These are phyloP conservation scores for Emmonsiellopsis sp. DNA, from an alignment of 2,329 filamentous ascomycete species.

Conservation along the genomic window DNA sequence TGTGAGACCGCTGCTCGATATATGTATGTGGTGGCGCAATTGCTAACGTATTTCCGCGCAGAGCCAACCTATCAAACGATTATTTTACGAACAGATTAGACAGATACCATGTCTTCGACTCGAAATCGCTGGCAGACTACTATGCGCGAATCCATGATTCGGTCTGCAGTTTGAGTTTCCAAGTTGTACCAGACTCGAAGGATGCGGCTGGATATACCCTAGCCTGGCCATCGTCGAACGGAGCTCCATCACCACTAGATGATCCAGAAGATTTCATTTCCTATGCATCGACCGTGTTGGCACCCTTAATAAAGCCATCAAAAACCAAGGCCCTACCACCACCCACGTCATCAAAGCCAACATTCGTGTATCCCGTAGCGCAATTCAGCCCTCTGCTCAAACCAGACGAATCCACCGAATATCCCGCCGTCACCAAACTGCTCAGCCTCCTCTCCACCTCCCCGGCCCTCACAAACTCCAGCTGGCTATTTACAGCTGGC, in stretches of 20 bases:
- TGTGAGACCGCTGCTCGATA: constrained; percentile 30
- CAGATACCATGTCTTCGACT: constrained; percentile 84
- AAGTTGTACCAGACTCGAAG: constrained; percentile 52
- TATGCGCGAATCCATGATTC: constrained; percentile 69
- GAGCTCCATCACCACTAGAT: constrained; percentile 64
- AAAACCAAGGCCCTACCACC: constrained; percentile 23
- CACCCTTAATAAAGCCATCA: constrained; percentile 53
- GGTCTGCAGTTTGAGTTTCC: constrained; percentile 73
- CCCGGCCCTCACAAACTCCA: constrained; percentile 53
- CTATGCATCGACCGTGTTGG: constrained; percentile 58
- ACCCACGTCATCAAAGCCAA: constrained; percentile 44
- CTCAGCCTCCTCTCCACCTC: constrained; percentile 58
- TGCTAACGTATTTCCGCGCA: constrained; percentile 18
- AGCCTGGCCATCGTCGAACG: constrained; percentile 67
- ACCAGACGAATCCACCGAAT: constrained; percentile 77
- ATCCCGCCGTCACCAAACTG: constrained; percentile 68
- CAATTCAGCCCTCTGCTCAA: constrained; percentile 80
- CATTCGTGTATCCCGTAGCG: constrained; percentile 73
- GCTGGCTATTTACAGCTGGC: constrained; percentile 94
- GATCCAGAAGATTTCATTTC: constrained; percentile 61
- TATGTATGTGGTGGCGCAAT: background rate
- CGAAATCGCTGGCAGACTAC: constrained; percentile 69
- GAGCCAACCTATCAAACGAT: constrained; percentile 81
- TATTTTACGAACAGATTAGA: constrained; percentile 97
- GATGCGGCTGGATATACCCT: constrained; percentile 42